Evolutionary conservation across 2,329 filamentous ascomycete species (phyloP), one percentile per base, ranked within the genome.

Genomic region (Harringtonia lauricola): DNA sequence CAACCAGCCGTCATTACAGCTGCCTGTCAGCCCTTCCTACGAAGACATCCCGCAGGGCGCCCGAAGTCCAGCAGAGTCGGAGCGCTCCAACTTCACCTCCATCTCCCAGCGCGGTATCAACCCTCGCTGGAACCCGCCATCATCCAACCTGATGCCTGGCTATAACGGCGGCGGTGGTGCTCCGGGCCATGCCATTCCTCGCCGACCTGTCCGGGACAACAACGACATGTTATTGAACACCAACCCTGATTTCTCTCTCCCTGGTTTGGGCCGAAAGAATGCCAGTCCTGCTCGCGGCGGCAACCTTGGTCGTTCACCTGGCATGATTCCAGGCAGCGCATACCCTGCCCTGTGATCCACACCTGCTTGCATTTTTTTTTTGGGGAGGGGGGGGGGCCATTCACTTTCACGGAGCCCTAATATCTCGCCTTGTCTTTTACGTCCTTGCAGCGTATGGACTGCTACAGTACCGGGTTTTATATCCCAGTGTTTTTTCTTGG

Each of bases 61-160:
- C 37, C 75, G 84, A 54, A 90, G 81, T 54, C 88, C 85, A 28
- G 77, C 81, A 26, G 76, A 81, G 54, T 90, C 83, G 49, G 86
- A 95, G 56, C 74, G 78, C 21, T 90, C 81, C 37, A 85, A 83
- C 53, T 95, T 95, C 63, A 95, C 90, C 2, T 92, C 85, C 12
- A 83, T 96, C 37, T 90, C 83, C 0, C 88, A 95, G 62, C 76
- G 90, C 29, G 84, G 85, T 1, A 68, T 95, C 43, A 95, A 95
- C 59, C 90, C 89, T 8, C 80, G 81, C 47, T 95, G 90, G 89
- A 77, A 83, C 49, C 77, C 74, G 3, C 67, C 70, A 26, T 65
- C 71, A 36, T 62, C 63, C 14, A 59, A 65, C 15, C 59, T 67
- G 31, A 59, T 65, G 52, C 65, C 62, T 42, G 64, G 64, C 9